Percentiles rank a stretch among this genome's conserved stretches.
Conservation (phyloP, 2,329 filamentous ascomycete species). For the Chaetomiaceae sp. region DNA sequence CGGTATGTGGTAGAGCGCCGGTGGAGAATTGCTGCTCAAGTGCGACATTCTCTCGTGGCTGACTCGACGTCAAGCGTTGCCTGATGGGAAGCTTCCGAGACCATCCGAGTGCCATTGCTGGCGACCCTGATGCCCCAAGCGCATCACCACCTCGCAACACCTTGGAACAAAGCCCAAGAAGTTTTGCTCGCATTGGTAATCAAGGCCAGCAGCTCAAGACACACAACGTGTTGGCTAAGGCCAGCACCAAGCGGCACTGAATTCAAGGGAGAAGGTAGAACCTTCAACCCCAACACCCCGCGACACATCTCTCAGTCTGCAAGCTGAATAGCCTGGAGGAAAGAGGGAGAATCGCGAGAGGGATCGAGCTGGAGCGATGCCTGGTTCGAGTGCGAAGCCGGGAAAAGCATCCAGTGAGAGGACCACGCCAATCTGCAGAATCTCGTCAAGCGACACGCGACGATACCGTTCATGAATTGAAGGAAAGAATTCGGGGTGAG, state of each 20-base stretch:
- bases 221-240: conserved; percentile 4
- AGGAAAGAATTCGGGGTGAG: conserved; percentile 18
- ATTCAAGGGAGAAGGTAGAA: conserved; percentile 68
- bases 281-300: conserved; percentile 78
- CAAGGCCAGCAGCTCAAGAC: background rate
- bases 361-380: conserved; percentile 70
- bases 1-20: conserved; percentile 68
- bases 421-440: conserved; percentile 74
- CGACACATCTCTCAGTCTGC: conserved; percentile 54
- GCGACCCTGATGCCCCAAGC: conserved; percentile 7
- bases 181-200: conserved; percentile 39
- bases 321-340: conserved; percentile 42
- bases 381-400: conserved; percentile 34
- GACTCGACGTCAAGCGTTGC: conserved; percentile 61
- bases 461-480: conserved; percentile 25
- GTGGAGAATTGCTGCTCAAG: conserved; percentile 89
- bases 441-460: conserved; percentile 31
- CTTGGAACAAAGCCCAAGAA: conserved; percentile 55
- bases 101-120: background rate
- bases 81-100: conserved; percentile 57
- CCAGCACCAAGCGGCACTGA: conserved; percentile 55
- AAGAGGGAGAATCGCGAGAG: conserved; percentile 61
- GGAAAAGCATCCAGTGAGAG: conserved; percentile 66
- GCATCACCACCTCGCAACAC: conserved; percentile 73
- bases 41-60: conserved; percentile 87